Evolutionary conservation across 495 filamentous ascomycete species (phyloP).

Genomic region (Tuber indicum): DNA sequence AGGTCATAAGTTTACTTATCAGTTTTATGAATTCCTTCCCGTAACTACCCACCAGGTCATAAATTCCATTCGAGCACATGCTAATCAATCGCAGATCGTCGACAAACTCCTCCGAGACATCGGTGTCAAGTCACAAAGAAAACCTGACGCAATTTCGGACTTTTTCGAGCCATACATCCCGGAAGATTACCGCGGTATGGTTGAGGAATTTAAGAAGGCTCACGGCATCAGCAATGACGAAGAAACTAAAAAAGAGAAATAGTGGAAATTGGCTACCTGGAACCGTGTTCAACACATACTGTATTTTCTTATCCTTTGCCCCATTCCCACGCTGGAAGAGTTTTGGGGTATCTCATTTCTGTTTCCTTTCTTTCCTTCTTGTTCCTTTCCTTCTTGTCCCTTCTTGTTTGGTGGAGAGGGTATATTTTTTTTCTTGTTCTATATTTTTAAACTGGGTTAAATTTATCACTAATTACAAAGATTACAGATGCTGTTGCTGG

Average conservation of each 20-base stretch:
- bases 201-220: constrained; percentile 38
- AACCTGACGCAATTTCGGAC: constrained; percentile 33
- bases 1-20: background rate
- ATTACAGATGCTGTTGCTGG: background rate
- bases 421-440: background rate
- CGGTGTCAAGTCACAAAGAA: constrained; percentile 26
- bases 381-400: too few species aligned
- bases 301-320: background rate
- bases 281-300: background rate
- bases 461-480: background rate
- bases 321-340: background rate
- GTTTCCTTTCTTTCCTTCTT: background rate
- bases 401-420: background rate
- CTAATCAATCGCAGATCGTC: constrained; percentile 11
- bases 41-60: constrained; percentile 5
- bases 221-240: background rate
- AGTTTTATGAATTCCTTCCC: constrained; percentile 18
- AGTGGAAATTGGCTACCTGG: background rate
- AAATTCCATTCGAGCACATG: background rate
- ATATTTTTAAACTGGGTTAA: background rate
- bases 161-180: constrained; percentile 43
- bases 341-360: background rate
- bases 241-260: background rate
- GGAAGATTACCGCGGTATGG: constrained; percentile 44
- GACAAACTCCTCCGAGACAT: constrained; percentile 30